These are phyloP conservation scores for Leishmania martiniquensis DNA, from an alignment of 208 protist species.

Conservation along the genomic window DNA sequence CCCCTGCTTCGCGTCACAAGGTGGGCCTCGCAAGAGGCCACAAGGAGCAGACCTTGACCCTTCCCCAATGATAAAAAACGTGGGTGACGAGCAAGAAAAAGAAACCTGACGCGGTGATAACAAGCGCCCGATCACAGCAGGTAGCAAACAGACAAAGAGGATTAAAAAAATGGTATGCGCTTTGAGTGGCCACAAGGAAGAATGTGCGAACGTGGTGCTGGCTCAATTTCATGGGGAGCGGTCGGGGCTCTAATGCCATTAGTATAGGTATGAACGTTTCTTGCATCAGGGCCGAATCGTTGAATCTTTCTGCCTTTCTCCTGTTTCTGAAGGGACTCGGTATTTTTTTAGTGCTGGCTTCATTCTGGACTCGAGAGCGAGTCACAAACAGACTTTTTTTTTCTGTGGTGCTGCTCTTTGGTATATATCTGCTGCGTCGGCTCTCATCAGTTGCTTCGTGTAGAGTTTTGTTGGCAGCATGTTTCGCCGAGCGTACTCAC, in stretches of 20 bases:
- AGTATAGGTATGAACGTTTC: background rate
- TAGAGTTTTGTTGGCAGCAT: background rate
- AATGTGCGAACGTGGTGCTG: background rate
- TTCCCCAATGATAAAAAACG: background rate
- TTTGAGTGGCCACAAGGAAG: background rate
- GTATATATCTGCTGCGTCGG: background rate
- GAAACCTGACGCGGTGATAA: background rate
- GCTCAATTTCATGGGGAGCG: background rate
- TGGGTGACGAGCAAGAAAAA: background rate
- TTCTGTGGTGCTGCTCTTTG: background rate
- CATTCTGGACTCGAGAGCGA: background rate
- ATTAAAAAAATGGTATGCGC: background rate
- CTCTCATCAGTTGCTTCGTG: background rate
- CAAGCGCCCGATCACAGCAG: background rate
- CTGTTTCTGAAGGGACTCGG: background rate
- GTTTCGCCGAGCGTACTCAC: background rate
- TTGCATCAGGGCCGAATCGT: background rate
- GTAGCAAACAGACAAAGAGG: background rate
- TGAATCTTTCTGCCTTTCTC: background rate
- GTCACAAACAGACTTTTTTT: background rate
- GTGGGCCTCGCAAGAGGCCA: background rate
- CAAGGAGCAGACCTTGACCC: background rate
- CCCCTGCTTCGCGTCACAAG: background rate
- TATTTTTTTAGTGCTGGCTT: too few species aligned
- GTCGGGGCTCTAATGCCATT: background rate